Conservation (phyloP, 176 grass and related monocot species). For the Saccharum officinarum region DNA sequence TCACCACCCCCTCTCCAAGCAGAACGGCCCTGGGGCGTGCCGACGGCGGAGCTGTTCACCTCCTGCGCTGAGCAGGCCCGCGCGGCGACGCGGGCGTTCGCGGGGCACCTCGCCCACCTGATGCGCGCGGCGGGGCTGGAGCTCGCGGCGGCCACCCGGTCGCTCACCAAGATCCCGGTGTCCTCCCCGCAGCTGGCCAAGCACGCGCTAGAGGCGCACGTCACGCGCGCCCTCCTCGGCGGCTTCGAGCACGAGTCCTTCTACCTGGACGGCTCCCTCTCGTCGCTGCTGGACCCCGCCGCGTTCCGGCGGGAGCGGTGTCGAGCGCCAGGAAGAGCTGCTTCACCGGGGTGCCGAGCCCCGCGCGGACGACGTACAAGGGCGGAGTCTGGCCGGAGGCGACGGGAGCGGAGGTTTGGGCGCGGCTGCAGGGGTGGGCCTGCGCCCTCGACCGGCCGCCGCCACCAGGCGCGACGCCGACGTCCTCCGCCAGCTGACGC, state of each 20-base stretch:
- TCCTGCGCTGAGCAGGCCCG: constrained; percentile 64
- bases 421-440: no score
- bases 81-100: constrained; percentile 61
- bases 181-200: constrained; percentile 57
- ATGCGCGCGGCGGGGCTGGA: constrained; percentile 69
- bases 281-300: constrained; percentile 77
- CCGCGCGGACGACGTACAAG: no score
- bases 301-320: constrained; percentile 73
- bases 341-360: no score
- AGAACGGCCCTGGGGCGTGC: constrained; percentile 12
- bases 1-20: constrained; percentile 40
- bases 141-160: constrained; percentile 55
- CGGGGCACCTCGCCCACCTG: constrained; percentile 62
- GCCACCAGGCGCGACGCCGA: no score
- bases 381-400: no score
- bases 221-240: constrained; percentile 62
- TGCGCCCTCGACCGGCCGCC: no score
- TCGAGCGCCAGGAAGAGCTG: no score
- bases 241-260: constrained; percentile 98
- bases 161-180: constrained; percentile 47
- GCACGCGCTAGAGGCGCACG: constrained; percentile 83
- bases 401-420: no score
- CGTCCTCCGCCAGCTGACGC: no score
- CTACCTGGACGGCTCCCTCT: constrained; percentile 94
- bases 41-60: constrained; percentile 73